A percentile compares a stretch with the other conserved stretches of the same genome.
Evolutionary conservation across 1,139 yeast genomes (phyloP).

Genomic region (Blastobotrys malaysiensis): DNA sequence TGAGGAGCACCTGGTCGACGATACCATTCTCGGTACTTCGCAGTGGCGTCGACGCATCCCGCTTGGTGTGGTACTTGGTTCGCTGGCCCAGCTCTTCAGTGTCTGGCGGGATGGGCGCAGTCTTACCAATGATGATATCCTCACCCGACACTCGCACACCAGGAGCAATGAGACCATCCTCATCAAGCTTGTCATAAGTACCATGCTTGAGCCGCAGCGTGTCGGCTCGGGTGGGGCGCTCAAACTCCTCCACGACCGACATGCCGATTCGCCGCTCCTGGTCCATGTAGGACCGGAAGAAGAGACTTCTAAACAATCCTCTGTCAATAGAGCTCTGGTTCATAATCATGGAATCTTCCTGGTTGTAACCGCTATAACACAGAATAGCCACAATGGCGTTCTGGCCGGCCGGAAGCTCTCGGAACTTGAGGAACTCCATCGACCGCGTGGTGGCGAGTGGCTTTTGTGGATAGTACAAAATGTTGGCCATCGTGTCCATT

Average conservation of each 20-base stretch:
- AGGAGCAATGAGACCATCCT: conserved; percentile 96
- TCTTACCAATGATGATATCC: conserved; percentile 96
- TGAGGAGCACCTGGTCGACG: conserved; percentile 92
- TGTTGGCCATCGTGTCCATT: conserved; percentile 99
- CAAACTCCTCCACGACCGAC: conserved; percentile 94
- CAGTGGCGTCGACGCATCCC: conserved; percentile 97
- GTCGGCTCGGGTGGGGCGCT: conserved; percentile 90
- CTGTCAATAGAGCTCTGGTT: conserved; percentile 96
- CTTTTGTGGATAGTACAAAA: conserved; percentile 94
- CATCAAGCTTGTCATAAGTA: conserved; percentile 95
- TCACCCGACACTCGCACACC: conserved; percentile 99
- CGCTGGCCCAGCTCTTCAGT: conserved; percentile 98
- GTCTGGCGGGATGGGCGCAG: conserved; percentile 97
- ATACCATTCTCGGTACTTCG: conserved; percentile 97
- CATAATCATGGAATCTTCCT: conserved; percentile 99
- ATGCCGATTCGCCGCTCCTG: conserved; percentile 98
- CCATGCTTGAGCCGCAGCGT: conserved; percentile 95
- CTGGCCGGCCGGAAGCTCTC: conserved; percentile 99
- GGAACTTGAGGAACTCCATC: conserved; percentile 93
- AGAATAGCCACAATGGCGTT: conserved; percentile 97
- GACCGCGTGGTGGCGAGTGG: conserved; percentile 99
- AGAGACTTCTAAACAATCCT: conserved; percentile 90
- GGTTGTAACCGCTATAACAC: conserved; percentile 97
- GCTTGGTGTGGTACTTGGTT: conserved; percentile 94
- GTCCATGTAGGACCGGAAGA: conserved; percentile 97